These are phyloP conservation scores for Galeopsis tetrahit DNA, from an alignment of 257 asterid genomes.

Conservation along the genomic window DNA sequence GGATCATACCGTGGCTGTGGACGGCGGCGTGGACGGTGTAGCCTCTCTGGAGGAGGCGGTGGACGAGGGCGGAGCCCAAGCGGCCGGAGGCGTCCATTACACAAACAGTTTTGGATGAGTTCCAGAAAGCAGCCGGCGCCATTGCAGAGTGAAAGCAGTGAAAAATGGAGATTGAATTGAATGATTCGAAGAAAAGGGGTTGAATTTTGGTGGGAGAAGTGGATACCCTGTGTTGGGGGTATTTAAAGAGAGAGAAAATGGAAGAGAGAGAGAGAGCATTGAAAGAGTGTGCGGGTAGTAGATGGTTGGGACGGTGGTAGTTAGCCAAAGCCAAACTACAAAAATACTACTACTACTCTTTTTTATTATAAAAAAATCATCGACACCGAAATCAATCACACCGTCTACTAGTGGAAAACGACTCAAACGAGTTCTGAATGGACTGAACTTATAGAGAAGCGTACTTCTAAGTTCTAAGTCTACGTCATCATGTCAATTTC, in stretches of 20 bases:
- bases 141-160: slow-evolving; percentile 11
- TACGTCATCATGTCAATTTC: no score
- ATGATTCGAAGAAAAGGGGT: not conserved
- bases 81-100: slow-evolving; percentile 93
- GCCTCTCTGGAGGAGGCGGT: slow-evolving; percentile 70
- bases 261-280: slow-evolving; percentile 34
- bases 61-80: slow-evolving; percentile 75
- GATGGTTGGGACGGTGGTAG: slow-evolving; percentile 64
- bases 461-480: no score
- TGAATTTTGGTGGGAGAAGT: slow-evolving; percentile 14
- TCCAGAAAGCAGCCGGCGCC: slow-evolving; percentile 49
- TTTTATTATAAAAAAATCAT: no score
- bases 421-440: no score
- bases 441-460: no score
- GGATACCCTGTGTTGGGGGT: slow-evolving; percentile 18
- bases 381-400: no score
- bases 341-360: not conserved
- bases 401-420: no score
- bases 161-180: not conserved
- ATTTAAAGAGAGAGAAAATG: slow-evolving; percentile 40
- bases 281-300: slow-evolving; percentile 60
- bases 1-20: slow-evolving; percentile 51
- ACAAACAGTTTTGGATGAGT: slow-evolving; percentile 58
- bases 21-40: slow-evolving; percentile 92
- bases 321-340: slow-evolving; percentile 34